A percentile compares a stretch with the other conserved stretches of the same genome.
These are phyloP conservation scores for Leccinum subrobustum DNA, from an alignment of 1,284 basidiomycete species.

Conservation along the genomic window DNA sequence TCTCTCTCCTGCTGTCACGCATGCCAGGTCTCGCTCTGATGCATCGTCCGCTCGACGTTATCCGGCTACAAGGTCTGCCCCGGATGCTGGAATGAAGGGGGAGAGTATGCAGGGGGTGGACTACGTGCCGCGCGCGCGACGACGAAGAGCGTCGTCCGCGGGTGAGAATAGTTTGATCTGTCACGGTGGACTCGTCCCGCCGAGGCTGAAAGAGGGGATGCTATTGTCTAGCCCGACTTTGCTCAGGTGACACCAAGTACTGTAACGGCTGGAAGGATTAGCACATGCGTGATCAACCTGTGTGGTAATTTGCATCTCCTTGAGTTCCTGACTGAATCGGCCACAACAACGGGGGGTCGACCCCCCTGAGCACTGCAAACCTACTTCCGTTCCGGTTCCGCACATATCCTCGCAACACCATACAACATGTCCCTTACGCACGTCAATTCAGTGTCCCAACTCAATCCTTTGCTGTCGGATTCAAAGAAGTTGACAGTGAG, in stretches of 20 bases:
- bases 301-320: no score
- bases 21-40: conserved; percentile 30
- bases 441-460: conserved; percentile 57
- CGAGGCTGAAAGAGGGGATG: background rate
- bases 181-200: background rate
- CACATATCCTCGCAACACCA: background rate
- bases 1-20: conserved; percentile 8
- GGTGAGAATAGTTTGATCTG: conserved; percentile 24
- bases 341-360: no score
- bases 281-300: background rate
- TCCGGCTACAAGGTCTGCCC: conserved; percentile 6
- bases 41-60: conserved; percentile 10
- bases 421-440: conserved; percentile 57
- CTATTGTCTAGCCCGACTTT: background rate
- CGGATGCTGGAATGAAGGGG: background rate
- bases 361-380: no score
- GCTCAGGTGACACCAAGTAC: background rate
- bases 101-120: conserved; percentile 3
- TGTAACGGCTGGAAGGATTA: background rate
- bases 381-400: no score
- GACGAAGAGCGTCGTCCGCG: conserved; percentile 33
- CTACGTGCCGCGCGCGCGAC: conserved; percentile 18
- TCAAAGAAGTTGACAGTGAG: conserved; percentile 66
- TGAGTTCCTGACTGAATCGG: no score
- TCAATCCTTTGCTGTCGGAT: conserved; percentile 58